phyloP scores from a whole-genome alignment of 306 rosid species.

The Hylodesmum podocarpum region DNA sequence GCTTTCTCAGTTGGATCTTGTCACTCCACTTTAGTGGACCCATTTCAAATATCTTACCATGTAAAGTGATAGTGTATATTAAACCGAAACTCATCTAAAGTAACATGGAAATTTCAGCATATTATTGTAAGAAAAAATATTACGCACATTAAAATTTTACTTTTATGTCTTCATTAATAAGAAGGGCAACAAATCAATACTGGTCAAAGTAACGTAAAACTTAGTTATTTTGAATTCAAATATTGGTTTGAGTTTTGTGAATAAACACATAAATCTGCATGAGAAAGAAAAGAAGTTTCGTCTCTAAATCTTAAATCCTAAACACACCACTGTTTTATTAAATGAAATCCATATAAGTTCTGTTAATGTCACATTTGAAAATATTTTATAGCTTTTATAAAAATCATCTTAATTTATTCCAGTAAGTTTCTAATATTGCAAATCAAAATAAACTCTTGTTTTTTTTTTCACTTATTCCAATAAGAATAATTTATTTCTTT shows the following conservation, averaged over 20 bases:
- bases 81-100: neutral
- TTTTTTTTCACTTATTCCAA: neutral
- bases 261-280: neutral
- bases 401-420: neutral
- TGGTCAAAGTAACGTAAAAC: neutral
- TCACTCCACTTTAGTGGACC: neutral
- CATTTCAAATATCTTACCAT: neutral
- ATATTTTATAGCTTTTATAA: neutral
- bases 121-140: neutral
- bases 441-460: neutral
- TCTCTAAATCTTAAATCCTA: no score
- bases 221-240: no score
- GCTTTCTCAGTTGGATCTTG: neutral
- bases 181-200: neutral
- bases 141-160: neutral
- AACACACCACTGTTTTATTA: neutral
- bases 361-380: neutral
- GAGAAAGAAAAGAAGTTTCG: no score
- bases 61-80: neutral
- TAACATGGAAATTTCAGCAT: neutral
- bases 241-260: neutral
- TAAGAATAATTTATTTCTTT: neutral
- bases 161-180: neutral
- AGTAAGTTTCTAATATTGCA: neutral
- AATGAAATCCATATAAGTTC: neutral